A percentile compares a stretch with the other conserved stretches of the same genome.
phyloP scores from a whole-genome alignment of 768 basidiomycete genomes.

The Russula olivacea region DNA sequence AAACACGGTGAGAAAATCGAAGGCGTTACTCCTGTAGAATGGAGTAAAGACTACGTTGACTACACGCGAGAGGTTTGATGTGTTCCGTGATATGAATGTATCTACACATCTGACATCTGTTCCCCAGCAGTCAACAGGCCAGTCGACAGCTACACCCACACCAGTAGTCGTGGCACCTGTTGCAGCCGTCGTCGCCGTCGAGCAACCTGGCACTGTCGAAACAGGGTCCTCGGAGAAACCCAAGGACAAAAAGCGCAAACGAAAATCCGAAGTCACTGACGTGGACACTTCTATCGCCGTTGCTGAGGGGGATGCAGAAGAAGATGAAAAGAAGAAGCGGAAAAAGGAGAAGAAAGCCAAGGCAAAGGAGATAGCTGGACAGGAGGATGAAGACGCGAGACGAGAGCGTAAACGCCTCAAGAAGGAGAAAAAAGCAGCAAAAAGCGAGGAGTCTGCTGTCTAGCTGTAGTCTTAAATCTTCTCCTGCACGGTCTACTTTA shows the following conservation, averaged over 20 bases:
- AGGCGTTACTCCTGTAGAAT: slow-evolving; percentile 81
- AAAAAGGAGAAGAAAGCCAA: slow-evolving; percentile 36
- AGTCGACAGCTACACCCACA: slow-evolving; percentile 32
- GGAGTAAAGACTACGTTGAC: slow-evolving; percentile 92
- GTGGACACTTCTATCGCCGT: slow-evolving; percentile 39
- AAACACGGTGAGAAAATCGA: slow-evolving; percentile 90
- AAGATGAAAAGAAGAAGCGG: slow-evolving; percentile 54
- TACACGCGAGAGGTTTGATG: slow-evolving; percentile 62
- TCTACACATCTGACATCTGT: background rate
- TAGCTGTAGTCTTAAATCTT: background rate
- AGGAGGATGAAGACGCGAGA: slow-evolving; percentile 54
- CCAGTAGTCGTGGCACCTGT: slow-evolving; percentile 24
- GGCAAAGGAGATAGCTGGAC: slow-evolving; percentile 31
- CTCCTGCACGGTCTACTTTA: background rate
- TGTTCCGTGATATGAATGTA: slow-evolving; percentile 29
- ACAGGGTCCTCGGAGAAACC: slow-evolving; percentile 40
- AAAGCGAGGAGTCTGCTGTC: slow-evolving; percentile 30
- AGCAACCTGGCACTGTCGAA: slow-evolving; percentile 30
- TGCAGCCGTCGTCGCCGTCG: slow-evolving; percentile 29
- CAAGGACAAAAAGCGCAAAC: slow-evolving; percentile 83
- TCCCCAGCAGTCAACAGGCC: slow-evolving; percentile 37
- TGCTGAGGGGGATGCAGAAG: slow-evolving; percentile 38
- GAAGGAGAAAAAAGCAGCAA: slow-evolving; percentile 59
- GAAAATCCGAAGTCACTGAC: slow-evolving; percentile 57
- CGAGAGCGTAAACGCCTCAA: slow-evolving; percentile 59